A percentile compares a stretch with the other conserved stretches of the same genome.
These are phyloP conservation scores for Leccinum broughii DNA, from an alignment of 768 basidiomycete species.

Conservation along the genomic window DNA sequence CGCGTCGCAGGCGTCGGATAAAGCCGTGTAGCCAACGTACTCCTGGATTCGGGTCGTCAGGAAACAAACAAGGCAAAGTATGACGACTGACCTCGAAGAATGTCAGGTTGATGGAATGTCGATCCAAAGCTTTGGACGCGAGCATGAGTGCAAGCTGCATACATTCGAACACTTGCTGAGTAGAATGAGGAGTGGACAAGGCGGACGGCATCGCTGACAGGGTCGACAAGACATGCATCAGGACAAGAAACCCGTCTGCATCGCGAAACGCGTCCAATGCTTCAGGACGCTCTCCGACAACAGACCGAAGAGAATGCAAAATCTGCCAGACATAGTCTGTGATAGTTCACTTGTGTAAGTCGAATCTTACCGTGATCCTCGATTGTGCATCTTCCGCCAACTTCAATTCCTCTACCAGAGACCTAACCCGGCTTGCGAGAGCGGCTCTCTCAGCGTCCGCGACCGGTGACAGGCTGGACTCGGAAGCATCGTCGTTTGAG, in stretches of 20 bases:
- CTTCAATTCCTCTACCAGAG: slow-evolving; percentile 70
- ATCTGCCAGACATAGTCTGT: slow-evolving; percentile 41
- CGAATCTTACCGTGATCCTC: slow-evolving; percentile 51
- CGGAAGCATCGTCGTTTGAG: slow-evolving; percentile 29
- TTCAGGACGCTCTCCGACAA: slow-evolving; percentile 61
- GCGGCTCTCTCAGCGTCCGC: slow-evolving; percentile 1
- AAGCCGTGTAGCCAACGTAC: slow-evolving; percentile 61
- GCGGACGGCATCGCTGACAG: slow-evolving; percentile 37
- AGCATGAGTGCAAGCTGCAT: slow-evolving; percentile 64
- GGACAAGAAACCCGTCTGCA: slow-evolving; percentile 75
- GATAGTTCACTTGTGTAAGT: not conserved
- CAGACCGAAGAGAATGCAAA: slow-evolving; percentile 63
- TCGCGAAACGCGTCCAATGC: slow-evolving; percentile 81
- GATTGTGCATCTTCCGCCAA: slow-evolving; percentile 45
- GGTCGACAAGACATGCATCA: slow-evolving; percentile 72
- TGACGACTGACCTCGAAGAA: slow-evolving; percentile 64
- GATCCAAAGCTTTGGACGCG: slow-evolving; percentile 61
- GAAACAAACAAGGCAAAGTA: slow-evolving; percentile 16
- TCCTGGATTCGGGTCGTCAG: slow-evolving; percentile 14
- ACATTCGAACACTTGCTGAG: slow-evolving; percentile 49
- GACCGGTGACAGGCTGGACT: not conserved
- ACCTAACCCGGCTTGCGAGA: slow-evolving; percentile 56
- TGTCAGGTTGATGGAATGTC: slow-evolving; percentile 52
- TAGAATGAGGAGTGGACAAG: slow-evolving; percentile 33
- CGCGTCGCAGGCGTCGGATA: slow-evolving; percentile 57